Evolutionary conservation across 192 early-diverging fungal species (phyloP).

Genomic region (Spizellomyces punctatus): DNA sequence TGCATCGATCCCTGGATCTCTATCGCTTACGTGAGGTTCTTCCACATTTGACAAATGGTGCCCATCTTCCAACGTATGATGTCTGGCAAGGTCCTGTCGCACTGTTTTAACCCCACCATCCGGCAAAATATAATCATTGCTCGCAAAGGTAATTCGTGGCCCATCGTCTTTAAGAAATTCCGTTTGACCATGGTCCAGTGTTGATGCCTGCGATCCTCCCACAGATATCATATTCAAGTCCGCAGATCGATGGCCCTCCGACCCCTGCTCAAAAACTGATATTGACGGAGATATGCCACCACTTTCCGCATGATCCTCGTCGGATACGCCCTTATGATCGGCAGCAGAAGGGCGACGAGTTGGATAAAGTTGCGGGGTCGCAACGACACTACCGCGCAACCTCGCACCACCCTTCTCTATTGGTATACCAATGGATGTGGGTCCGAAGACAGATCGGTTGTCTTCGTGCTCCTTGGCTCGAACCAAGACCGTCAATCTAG

Average conservation of each 20-base stretch:
- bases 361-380: too few relatives aligned
- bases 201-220: neutral
- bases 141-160: neutral
- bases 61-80: slow-evolving; percentile 10
- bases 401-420: neutral
- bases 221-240: slow-evolving; percentile 26
- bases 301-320: too few relatives aligned
- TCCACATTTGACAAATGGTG: neutral
- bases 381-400: too few relatives aligned
- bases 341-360: too few relatives aligned
- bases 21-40: neutral
- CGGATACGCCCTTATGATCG: too few relatives aligned
- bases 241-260: neutral
- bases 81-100: neutral
- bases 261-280: too few relatives aligned
- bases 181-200: neutral
- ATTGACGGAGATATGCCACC: too few relatives aligned
- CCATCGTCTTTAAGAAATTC: neutral
- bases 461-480: slow-evolving; percentile 20
- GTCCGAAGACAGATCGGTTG: neutral
- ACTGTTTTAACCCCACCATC: slow-evolving; percentile 22
- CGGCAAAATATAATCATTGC: slow-evolving; percentile 21
- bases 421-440: neutral
- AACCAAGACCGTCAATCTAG: slow-evolving; percentile 12
- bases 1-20: too few relatives aligned